These are phyloP conservation scores for Rhodotorula sp. DNA, from an alignment of 1,284 basidiomycete genomes.

Conservation along the genomic window DNA sequence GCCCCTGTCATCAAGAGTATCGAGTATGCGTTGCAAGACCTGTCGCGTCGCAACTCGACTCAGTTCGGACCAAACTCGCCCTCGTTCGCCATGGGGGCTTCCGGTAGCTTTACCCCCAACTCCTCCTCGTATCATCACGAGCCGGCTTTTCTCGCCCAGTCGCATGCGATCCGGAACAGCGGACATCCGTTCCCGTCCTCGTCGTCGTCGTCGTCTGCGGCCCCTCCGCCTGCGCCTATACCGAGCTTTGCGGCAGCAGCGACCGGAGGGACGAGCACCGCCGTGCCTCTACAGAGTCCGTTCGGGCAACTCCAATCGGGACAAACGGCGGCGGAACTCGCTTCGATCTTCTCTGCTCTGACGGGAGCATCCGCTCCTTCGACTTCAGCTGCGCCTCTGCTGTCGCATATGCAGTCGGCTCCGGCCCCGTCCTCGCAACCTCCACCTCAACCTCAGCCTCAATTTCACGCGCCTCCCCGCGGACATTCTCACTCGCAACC, in stretches of 20 bases:
- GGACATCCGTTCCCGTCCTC: not conserved
- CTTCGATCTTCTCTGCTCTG: not conserved
- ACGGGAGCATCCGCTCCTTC: not conserved
- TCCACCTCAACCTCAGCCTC: not conserved
- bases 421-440: conserved; percentile 2
- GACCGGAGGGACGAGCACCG: not conserved
- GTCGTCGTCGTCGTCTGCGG: not conserved
- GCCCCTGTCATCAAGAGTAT: conserved; percentile 12
- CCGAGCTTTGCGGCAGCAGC: not conserved
- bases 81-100: too few species aligned
- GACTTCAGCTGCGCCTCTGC: not conserved
- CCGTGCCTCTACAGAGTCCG: not conserved
- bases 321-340: conserved; percentile 1
- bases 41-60: not conserved
- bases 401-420: not conserved
- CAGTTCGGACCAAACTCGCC: not conserved
- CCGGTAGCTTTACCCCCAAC: not conserved
- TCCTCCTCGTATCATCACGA: not conserved
- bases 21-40: conserved; percentile 16
- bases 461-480: not conserved
- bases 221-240: not conserved
- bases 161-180: not conserved
- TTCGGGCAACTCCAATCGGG: too few species aligned
- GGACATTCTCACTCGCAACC: not conserved
- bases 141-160: not conserved